Base-by-base conservation (phyloP, 1,284 basidiomycete species). In the Moesziomyces aphidis region DNA sequence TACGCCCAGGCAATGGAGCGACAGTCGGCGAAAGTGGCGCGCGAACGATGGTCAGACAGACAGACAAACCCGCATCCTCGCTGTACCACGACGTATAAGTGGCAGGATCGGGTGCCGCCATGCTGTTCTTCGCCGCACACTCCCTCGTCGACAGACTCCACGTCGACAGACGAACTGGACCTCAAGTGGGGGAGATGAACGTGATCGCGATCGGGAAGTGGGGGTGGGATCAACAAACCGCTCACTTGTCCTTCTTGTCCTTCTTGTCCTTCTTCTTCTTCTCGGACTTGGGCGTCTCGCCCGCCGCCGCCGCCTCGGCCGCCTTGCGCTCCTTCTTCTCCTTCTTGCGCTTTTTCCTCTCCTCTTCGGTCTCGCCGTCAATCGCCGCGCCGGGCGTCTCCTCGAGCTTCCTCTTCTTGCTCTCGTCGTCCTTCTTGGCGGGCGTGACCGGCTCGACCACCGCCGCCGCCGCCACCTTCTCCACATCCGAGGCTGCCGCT, bases 401-500 rank as follows among this genome's bases (percentile, higher is more conserved):
- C 39, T 76, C 64, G 39, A 73, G 80, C 67, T 87, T 86, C 28
- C 89, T 86, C 76, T 87, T 88, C 61, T 87, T 58, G 69, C 82
- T 82, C 70, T 76, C 78, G 73, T 76, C 75, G 46, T 68, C 62
- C 49, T 75, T 73, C 52, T 68, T 68, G 61, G 64, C 62, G 15
- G 61, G 62, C 39, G 67, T 69, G 11, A 58, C 57, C 8, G 74
- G 65, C 34, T 52, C 64, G 54, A 48, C 64, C 21, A 79, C 72
- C 17, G 63, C 65, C 10, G 69, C 75, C n/a, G 49, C 76, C 26
- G 60, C 57, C 15, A 67, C 65, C 45, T 62, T 39, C 28, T 48
- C 66, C 15, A 68, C 58, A 9, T 63, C 64, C 36, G 57, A 56
- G 13, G 39, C 47, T 28, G 60, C 47, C 9, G 54, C 61, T 6